phyloP scores from a whole-genome alignment of 73 alveolate species.

The Symbiodinium pilosum region DNA sequence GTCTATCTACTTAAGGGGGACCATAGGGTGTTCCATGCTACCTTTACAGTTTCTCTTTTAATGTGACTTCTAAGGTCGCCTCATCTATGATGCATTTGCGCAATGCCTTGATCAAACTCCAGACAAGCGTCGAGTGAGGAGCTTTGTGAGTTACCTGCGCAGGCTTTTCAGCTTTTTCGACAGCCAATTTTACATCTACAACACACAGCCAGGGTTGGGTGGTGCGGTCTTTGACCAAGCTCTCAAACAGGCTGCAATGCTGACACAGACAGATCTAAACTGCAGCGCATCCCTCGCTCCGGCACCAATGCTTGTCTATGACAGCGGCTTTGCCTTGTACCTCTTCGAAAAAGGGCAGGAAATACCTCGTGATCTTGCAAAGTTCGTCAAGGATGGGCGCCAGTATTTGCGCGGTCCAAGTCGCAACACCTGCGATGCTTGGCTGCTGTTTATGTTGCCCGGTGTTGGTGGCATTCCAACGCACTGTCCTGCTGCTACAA shows the following conservation, averaged over 20 bases:
- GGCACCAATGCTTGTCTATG: slow-evolving; percentile 2
- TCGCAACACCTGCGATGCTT: not conserved
- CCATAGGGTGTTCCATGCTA: not conserved
- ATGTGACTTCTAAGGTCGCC: not conserved
- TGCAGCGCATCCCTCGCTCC: not conserved
- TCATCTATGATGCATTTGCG: not conserved
- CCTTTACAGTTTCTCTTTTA: not conserved
- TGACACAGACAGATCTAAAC: not conserved
- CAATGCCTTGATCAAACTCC: not conserved
- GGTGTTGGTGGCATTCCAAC: too few species aligned
- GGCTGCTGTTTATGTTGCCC: too few species aligned
- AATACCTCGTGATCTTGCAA: not conserved
- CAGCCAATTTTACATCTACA: not conserved
- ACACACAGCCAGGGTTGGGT: not conserved
- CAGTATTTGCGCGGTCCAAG: not conserved
- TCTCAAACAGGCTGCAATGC: not conserved
- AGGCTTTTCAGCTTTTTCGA: not conserved
- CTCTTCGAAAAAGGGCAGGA: not conserved
- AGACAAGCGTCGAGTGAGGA: not conserved
- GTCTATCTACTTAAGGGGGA: too few species aligned
- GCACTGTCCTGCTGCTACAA: too few species aligned
- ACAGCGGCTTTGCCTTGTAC: not conserved
- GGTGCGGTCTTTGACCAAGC: not conserved
- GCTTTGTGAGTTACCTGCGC: not conserved
- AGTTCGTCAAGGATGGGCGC: not conserved